These are phyloP conservation scores for Cornus florida DNA, from an alignment of 148 eudicot genomes.

Conservation along the genomic window DNA sequence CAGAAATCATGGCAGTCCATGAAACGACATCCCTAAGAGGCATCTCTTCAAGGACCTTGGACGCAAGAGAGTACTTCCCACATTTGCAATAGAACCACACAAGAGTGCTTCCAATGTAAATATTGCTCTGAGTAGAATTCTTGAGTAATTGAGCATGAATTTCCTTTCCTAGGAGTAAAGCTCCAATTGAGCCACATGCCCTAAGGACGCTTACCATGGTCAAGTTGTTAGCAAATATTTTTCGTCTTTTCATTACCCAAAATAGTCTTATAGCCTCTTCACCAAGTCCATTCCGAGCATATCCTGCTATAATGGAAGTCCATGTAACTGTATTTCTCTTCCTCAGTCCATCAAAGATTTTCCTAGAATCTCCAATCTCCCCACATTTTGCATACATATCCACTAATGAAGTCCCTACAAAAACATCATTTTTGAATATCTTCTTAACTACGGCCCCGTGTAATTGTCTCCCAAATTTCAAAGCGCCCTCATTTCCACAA, in stretches of 20 bases:
- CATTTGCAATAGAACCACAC: constrained; percentile 90
- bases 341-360: constrained; percentile 74
- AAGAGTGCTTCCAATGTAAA: constrained; percentile 74
- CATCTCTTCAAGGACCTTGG: constrained; percentile 61
- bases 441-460: constrained; percentile 68
- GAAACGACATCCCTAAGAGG: constrained; percentile 78
- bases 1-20: constrained; percentile 88
- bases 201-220: constrained; percentile 75
- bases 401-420: constrained; percentile 63
- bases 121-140: constrained; percentile 48
- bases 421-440: constrained; percentile 53
- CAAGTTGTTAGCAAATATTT: constrained; percentile 54
- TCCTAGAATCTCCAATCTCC: constrained; percentile 53
- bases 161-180: constrained; percentile 61
- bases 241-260: constrained; percentile 67
- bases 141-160: constrained; percentile 76
- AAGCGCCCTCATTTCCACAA: constrained; percentile 67
- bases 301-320: constrained; percentile 81
- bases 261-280: constrained; percentile 70
- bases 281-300: constrained; percentile 66
- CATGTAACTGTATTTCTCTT: constrained; percentile 74
- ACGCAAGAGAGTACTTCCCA: constrained; percentile 54
- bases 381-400: constrained; percentile 83
- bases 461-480: constrained; percentile 73
- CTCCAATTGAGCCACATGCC: constrained; percentile 68